phyloP scores from a whole-genome alignment of 345 rosid genomes.

The Pistacia vera region DNA sequence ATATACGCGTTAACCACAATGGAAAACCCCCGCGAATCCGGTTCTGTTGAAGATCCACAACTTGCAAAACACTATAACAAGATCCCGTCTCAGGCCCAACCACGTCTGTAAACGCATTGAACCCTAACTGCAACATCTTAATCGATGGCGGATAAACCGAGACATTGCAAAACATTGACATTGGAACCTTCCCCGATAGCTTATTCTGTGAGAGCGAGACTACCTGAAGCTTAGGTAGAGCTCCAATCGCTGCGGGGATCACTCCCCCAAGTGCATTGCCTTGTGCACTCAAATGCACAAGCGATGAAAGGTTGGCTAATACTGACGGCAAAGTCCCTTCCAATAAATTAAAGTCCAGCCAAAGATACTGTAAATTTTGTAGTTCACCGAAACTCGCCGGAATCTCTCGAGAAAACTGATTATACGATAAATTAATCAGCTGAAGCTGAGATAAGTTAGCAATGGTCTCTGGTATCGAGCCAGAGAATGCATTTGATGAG shows the following conservation, averaged over 20 bases:
- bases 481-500: slow-evolving; percentile 77
- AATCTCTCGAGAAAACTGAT: slow-evolving; percentile 69
- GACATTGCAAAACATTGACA: slow-evolving; percentile 63
- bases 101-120: slow-evolving; percentile 52
- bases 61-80: slow-evolving; percentile 58
- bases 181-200: slow-evolving; percentile 68
- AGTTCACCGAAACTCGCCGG: slow-evolving; percentile 70
- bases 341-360: slow-evolving; percentile 69
- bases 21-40: slow-evolving; percentile 64
- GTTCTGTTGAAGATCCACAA: slow-evolving; percentile 66
- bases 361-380: slow-evolving; percentile 65
- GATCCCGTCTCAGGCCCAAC: slow-evolving; percentile 43
- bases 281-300: slow-evolving; percentile 73
- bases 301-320: slow-evolving; percentile 75
- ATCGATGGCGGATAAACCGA: slow-evolving; percentile 51
- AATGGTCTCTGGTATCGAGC: slow-evolving; percentile 54
- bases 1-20: slow-evolving; percentile 53
- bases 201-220: slow-evolving; percentile 65
- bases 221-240: slow-evolving; percentile 65
- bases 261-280: slow-evolving; percentile 73
- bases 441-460: slow-evolving; percentile 61
- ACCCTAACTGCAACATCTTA: slow-evolving; percentile 65
- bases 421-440: slow-evolving; percentile 78
- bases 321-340: slow-evolving; percentile 87
- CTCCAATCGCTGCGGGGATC: slow-evolving; percentile 73